Evolutionary conservation across 768 basidiomycete genomes (phyloP), one percentile per base, ranked within the genome.

Genomic region (Xerocomellus amylosporus): DNA sequence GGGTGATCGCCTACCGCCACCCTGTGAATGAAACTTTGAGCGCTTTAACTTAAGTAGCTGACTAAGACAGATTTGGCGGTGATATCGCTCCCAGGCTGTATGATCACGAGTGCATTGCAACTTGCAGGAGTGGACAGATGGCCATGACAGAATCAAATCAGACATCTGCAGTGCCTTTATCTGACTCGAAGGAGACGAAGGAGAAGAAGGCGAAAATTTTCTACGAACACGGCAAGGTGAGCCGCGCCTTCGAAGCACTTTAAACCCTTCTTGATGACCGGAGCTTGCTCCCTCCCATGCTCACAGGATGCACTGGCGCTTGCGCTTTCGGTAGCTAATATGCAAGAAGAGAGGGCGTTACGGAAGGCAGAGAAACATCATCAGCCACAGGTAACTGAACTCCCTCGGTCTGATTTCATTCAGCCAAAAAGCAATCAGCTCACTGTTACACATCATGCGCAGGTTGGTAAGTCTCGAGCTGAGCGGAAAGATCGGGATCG

Each of bases 291-390:
- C 51, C 46, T 54, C 54, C 53, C 49, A 56, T 51, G 38, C 45
- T 42, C 51, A 52, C 58, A 82, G 82, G 79, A 81, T 56, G 74
- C 75, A 6, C 58, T 80, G 54, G 67, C 66, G 47, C 65, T 83
- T 13, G 82, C 81, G n/a, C 61, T 70, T 55, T 74, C 74, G 36
- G 79, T 83, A 63, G 76, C 69, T n/a, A 64, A 63, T 33, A 62
- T 58, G 15, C 76, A 80, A 55, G 81, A 83, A 66, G 63, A 79
- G 61, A 80, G 75, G 51, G 58, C 71, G 7, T 64, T 67, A 47
- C 68, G 58, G 8, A 80, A 74, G 62, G 67, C 66, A 48, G 71
- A 73, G 60, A 79, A 71, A 60, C 71, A 68, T 58, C 75, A 71
- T 44, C 71, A 68, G 57, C 53, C 67, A 61, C 74, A 77, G 76